These are phyloP conservation scores for Aureobasidium lini DNA, from an alignment of 2,329 filamentous ascomycete genomes.

Conservation along the genomic window DNA sequence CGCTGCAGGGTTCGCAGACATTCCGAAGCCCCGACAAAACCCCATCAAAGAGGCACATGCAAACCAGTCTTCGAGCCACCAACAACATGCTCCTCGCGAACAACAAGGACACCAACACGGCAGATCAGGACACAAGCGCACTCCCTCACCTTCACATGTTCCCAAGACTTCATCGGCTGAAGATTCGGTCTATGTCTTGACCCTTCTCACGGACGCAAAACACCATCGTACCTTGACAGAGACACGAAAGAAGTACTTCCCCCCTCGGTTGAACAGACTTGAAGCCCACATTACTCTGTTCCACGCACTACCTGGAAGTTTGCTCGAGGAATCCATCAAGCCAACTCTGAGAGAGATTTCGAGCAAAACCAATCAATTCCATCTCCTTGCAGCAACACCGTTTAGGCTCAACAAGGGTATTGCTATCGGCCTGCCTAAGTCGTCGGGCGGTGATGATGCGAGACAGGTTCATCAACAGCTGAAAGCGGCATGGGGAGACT, in stretches of 20 bases:
- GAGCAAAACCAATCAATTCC: conserved; percentile 28
- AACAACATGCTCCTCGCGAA: background rate
- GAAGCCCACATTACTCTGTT: conserved; percentile 40
- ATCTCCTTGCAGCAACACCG: conserved; percentile 30
- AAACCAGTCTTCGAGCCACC: background rate
- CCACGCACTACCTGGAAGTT: conserved; percentile 37
- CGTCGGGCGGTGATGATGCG: conserved; percentile 23
- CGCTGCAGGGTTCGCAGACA: conserved; percentile 6
- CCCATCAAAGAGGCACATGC: background rate
- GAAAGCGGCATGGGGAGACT: conserved; percentile 30
- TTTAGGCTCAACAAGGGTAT: conserved; percentile 37
- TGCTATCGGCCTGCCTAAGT: conserved; percentile 30
- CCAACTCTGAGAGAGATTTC: conserved; percentile 26
- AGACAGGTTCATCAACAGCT: conserved; percentile 31
- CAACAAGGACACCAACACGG: background rate
- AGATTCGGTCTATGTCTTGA: conserved; percentile 36
- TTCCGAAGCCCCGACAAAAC: conserved; percentile 1
- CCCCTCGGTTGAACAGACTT: conserved; percentile 34
- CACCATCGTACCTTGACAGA: conserved; percentile 33
- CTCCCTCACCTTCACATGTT: conserved; percentile 19
- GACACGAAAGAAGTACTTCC: conserved; percentile 35
- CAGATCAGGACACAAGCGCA: conserved; percentile 6
- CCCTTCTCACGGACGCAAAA: conserved; percentile 32
- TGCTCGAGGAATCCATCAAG: conserved; percentile 29
- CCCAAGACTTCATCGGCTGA: conserved; percentile 28